Base-by-base conservation (phyloP, 1,139 yeast genomes). In the Kodamaea fungicola region DNA sequence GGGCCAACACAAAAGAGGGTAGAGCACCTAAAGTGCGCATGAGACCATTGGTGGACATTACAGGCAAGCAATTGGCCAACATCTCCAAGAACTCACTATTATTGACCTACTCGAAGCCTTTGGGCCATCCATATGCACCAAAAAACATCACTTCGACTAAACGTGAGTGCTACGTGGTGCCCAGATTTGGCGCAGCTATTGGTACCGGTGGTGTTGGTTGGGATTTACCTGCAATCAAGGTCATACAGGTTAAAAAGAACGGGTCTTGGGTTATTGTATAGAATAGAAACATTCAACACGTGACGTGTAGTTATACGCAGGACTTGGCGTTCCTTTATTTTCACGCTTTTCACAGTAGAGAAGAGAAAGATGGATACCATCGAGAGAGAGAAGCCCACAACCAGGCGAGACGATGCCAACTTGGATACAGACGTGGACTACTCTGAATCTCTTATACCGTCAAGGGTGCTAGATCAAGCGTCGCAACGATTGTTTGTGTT, bases 81-180 rank as follows among this genome's bases (percentile, higher is more conserved):
- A 73, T 92, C 16, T 90, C 90, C 10, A 83, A 82, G 49, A 67
- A 67, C 22, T 80, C 95, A 3, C 80, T 87, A 0, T 64, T 90
- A 34, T 59, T 90, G 34, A 80, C 92, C 0, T 90, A 83, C 58
- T 88, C 97, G 27, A 90, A 90, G 54, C 97, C 97, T 0, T 64
- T 90, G 41, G 96, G 96, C 0, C 85, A 87, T 39, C 96, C 96
- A 3, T 80, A 87, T 51, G 95, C 89, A 2, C 95, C 95, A 1
- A 83, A 82, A 51, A 67, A 71, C 46, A 52, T 86, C 12, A 64
- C 78, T 2, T 66, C 85, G 0, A 76, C 79, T 1, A 81, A 78
- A 49, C 67, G 97, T 48, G 92, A 85, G 51, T 87, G 95, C 48
- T 89, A 88, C 62, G 96, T 90, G 19, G 83, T 89, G 32, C 97